Percentiles rank a stretch among this genome's conserved stretches.
Conservation (phyloP, 2,329 filamentous ascomycete species). For the Phoma sp. region DNA sequence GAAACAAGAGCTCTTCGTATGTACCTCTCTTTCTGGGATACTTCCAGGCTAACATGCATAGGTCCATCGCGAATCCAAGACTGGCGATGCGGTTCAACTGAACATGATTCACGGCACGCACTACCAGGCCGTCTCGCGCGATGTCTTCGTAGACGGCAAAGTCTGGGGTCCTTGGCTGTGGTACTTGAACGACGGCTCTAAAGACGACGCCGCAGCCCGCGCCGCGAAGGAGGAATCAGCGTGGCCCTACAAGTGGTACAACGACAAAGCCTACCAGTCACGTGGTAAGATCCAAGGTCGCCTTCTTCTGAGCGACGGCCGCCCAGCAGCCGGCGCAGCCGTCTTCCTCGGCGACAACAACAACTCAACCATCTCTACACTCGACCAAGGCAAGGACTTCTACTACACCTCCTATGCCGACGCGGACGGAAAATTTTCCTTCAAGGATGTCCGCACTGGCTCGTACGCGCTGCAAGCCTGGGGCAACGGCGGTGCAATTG, state of each 20-base stretch:
- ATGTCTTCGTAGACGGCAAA: slow-evolving; percentile 45
- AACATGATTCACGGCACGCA: slow-evolving; percentile 63
- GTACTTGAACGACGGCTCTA: slow-evolving; percentile 57
- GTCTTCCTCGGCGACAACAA: slow-evolving; percentile 60
- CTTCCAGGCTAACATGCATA: slow-evolving; percentile 11
- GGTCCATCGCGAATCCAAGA: slow-evolving; percentile 58
- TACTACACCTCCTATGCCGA: slow-evolving; percentile 60
- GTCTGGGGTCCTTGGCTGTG: slow-evolving; percentile 50
- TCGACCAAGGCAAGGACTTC: slow-evolving; percentile 57
- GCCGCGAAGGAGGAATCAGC: slow-evolving; percentile 50
- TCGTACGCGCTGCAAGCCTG: slow-evolving; percentile 59
- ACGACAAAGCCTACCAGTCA: slow-evolving; percentile 56
- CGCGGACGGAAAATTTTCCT: slow-evolving; percentile 51
- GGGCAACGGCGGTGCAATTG: slow-evolving; percentile 55
- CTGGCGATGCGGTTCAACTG: slow-evolving; percentile 59
- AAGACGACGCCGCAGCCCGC: slow-evolving; percentile 50
- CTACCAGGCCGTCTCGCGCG: slow-evolving; percentile 40
- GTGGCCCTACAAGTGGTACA: slow-evolving; percentile 60
- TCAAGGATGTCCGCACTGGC: slow-evolving; percentile 53
- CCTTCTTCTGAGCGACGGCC: slow-evolving; percentile 56
- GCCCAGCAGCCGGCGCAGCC: slow-evolving; percentile 56
- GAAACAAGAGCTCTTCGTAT: slow-evolving; percentile 59
- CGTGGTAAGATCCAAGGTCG: slow-evolving; percentile 56
- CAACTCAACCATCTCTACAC: slow-evolving; percentile 52
- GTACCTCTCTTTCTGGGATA: neutral